These are phyloP conservation scores for Cicer bijugum DNA, from an alignment of 306 rosid species.

Conservation along the genomic window DNA sequence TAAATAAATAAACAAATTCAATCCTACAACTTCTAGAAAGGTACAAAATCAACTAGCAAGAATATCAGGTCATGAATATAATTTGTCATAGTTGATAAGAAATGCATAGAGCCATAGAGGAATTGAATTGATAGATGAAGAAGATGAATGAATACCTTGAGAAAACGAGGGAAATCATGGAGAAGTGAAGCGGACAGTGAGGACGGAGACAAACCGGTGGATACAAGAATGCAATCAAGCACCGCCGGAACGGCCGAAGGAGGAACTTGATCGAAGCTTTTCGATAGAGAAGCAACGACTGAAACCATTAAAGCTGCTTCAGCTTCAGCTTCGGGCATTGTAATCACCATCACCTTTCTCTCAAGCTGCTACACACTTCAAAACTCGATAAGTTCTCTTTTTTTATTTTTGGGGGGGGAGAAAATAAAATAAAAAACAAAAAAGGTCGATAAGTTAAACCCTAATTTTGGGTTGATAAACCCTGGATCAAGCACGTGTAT, in stretches of 20 bases:
- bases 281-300: slow-evolving; percentile 56
- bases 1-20: background rate
- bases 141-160: slow-evolving; percentile 53
- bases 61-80: background rate
- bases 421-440: no score
- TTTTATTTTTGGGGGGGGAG: no score
- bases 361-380: background rate
- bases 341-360: background rate
- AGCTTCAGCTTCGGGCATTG: slow-evolving; percentile 47
- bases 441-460: slow-evolving; percentile 29
- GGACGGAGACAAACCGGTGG: slow-evolving; percentile 66
- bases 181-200: slow-evolving; percentile 68
- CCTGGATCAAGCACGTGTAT: background rate
- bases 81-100: no score
- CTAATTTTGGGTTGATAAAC: slow-evolving; percentile 39
- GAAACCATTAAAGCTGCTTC: slow-evolving; percentile 51
- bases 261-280: slow-evolving; percentile 69
- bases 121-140: slow-evolving; percentile 15
- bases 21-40: slow-evolving; percentile 4
- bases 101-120: background rate
- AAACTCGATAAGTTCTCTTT: background rate
- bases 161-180: slow-evolving; percentile 53
- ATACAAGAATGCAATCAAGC: slow-evolving; percentile 71
- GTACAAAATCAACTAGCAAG: background rate
- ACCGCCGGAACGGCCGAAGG: slow-evolving; percentile 70